A percentile compares a stretch with the other conserved stretches of the same genome.
phyloP scores from a whole-genome alignment of 768 basidiomycete genomes.

The Russula sp. region DNA sequence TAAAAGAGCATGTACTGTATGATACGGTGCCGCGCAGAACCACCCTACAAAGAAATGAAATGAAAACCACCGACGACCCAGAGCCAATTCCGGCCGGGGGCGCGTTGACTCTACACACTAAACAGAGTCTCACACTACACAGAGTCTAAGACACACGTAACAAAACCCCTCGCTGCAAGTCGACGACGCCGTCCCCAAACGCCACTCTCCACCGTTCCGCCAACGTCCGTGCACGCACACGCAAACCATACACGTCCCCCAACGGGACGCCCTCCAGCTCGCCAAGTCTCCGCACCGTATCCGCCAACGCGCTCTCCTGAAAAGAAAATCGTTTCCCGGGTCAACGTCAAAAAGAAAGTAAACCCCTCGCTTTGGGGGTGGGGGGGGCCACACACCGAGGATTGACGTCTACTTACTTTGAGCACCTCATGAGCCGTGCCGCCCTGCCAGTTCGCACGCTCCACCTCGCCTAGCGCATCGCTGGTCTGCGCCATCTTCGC shows the following conservation, averaged over 20 bases:
- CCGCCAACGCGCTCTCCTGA: conserved; percentile 14
- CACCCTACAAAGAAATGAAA: not conserved
- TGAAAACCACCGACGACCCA: not conserved
- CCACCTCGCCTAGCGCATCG: not conserved
- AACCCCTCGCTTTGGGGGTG: no score
- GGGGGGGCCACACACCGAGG: not conserved
- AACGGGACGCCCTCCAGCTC: conserved; percentile 7
- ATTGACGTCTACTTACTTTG: not conserved
- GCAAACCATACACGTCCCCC: conserved; percentile 1
- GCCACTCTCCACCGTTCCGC: not conserved
- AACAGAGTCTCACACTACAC: no score
- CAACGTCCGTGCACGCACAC: conserved; percentile 12
- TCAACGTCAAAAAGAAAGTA: not conserved
- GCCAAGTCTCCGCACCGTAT: conserved; percentile 12
- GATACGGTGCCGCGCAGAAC: no score
- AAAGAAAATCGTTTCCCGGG: not conserved
- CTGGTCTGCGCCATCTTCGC: not conserved
- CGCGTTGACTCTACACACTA: no score
- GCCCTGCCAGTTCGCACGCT: not conserved
- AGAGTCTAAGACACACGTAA: not conserved
- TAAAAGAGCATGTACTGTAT: no score
- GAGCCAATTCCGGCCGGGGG: not conserved
- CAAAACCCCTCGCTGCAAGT: not conserved
- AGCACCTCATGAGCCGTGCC: not conserved
- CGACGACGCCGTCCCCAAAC: conserved; percentile 14